Percentiles rank a stretch among this genome's conserved stretches.
Conservation (phyloP, 1,139 yeast species). For the Hemisphaericaspora xylanilytica region DNA sequence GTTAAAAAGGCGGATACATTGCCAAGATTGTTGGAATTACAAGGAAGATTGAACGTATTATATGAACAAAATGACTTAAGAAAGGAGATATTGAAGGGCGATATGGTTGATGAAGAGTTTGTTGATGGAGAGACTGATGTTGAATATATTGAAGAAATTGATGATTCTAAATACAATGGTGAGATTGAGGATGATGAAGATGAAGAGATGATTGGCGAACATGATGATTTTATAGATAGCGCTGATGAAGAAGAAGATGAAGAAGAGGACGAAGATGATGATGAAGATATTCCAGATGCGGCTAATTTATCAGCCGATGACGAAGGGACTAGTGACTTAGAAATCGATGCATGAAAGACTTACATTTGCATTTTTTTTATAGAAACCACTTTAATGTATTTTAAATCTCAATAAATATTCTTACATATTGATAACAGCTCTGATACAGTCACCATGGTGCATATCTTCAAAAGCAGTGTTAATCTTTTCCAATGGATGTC, state of each 20-base stretch:
- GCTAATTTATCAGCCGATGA: conserved; percentile 17
- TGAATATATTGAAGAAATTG: conserved; percentile 17
- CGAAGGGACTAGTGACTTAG: conserved; percentile 24
- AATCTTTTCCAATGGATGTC: conserved; percentile 72
- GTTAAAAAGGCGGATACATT: conserved; percentile 71
- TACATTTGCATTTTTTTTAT: neutral
- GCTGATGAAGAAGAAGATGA: conserved; percentile 22
- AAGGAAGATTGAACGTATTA: conserved; percentile 74
- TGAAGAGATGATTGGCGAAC: conserved; percentile 18
- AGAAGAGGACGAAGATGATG: conserved; percentile 23
- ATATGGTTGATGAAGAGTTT: conserved; percentile 25
- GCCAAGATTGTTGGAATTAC: conserved; percentile 77
- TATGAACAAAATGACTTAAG: conserved; percentile 70
- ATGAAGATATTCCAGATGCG: conserved; percentile 14
- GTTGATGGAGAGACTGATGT: conserved; percentile 45
- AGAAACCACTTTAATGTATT: conserved; percentile 1
- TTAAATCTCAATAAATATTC: neutral
- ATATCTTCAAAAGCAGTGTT: conserved; percentile 91
- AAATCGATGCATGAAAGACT: conserved; percentile 19
- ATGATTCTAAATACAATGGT: conserved; percentile 32
- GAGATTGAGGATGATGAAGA: conserved; percentile 23
- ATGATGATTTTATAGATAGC: conserved; percentile 20
- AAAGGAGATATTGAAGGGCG: conserved; percentile 44
- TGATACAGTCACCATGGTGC: conserved; percentile 90
- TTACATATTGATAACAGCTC: conserved; percentile 71